Evolutionary conservation across 352 stramenopile genomes (phyloP).

Genomic region (Phytopythium kandeliae): DNA sequence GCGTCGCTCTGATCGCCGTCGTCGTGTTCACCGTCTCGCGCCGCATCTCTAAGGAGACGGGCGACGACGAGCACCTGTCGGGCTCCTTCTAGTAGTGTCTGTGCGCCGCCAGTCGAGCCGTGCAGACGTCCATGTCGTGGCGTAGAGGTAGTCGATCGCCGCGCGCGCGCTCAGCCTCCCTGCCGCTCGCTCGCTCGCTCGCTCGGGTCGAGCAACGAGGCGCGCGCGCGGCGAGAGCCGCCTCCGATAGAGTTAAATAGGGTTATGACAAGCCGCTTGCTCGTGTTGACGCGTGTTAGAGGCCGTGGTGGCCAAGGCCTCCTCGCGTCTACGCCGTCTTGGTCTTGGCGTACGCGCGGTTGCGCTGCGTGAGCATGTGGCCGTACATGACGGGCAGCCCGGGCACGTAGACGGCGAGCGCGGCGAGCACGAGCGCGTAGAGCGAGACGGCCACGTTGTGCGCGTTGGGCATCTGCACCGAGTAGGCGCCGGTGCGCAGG

Average conservation of each 20-base stretch:
- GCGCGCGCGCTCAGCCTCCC: too few relatives aligned
- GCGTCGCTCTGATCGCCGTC: constrained; percentile 41
- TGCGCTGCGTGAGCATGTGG: constrained; percentile 84
- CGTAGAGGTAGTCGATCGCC: background rate
- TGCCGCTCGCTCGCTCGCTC: too few relatives aligned
- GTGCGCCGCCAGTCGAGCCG: background rate
- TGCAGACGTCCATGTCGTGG: background rate
- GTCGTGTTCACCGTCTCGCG: constrained; percentile 49
- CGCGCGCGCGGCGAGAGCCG: background rate
- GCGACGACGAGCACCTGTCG: constrained; percentile 26
- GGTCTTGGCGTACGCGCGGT: constrained; percentile 74
- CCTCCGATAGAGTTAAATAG: constrained; percentile 3
- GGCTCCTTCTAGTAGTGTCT: constrained; percentile 10
- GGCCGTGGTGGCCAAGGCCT: too few relatives aligned
- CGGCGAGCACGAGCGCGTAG: constrained; percentile 63
- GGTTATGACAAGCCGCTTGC: background rate
- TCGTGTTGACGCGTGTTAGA: too few relatives aligned
- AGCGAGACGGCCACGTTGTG: constrained; percentile 76
- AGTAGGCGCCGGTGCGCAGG: constrained; percentile 53
- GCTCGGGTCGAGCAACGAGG: too few relatives aligned
- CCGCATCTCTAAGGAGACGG: constrained; percentile 43
- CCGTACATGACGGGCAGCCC: constrained; percentile 80
- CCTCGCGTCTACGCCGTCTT: constrained; percentile 66
- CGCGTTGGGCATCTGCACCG: constrained; percentile 68
- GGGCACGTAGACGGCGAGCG: constrained; percentile 68